Evolutionary conservation across 768 basidiomycete genomes (phyloP).

Genomic region (Strobilomyces dryophilus): DNA sequence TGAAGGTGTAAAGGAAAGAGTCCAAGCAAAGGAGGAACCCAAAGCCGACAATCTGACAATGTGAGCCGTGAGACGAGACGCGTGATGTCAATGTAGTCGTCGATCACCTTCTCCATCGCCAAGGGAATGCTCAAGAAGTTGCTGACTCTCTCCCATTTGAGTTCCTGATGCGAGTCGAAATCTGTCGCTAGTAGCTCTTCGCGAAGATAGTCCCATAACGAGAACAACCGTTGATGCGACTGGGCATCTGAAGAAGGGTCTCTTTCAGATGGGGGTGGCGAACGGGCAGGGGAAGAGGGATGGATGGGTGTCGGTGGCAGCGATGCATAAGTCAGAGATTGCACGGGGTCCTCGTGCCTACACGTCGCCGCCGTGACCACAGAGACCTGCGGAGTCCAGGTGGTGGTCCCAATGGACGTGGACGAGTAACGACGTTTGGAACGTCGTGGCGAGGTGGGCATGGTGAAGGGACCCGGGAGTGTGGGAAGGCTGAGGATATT

Average conservation of each 20-base stretch:
- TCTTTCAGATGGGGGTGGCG: slow-evolving; percentile 22
- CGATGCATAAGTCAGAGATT: slow-evolving; percentile 61
- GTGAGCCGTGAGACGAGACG: slow-evolving; percentile 3
- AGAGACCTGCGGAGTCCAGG: slow-evolving; percentile 22
- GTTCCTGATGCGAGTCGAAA: slow-evolving; percentile 89
- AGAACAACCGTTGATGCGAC: slow-evolving; percentile 52
- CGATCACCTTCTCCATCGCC: slow-evolving; percentile 87
- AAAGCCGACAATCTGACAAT: slow-evolving; percentile 76
- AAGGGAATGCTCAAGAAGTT: slow-evolving; percentile 92
- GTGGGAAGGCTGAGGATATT: slow-evolving; percentile 16
- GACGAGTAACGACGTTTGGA: slow-evolving; percentile 32
- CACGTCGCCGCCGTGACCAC: slow-evolving; percentile 10
- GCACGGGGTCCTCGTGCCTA: slow-evolving; percentile 14
- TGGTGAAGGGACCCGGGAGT: slow-evolving; percentile 4
- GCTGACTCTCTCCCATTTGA: slow-evolving; percentile 94
- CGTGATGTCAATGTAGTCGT: not conserved
- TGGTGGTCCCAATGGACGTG: slow-evolving; percentile 19
- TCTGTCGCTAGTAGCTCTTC: slow-evolving; percentile 91
- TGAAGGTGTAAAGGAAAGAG: slow-evolving; percentile 97
- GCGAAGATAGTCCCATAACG: slow-evolving; percentile 87
- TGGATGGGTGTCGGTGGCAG: slow-evolving; percentile 70
- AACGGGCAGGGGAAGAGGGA: slow-evolving; percentile 36
- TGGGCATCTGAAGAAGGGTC: slow-evolving; percentile 13
- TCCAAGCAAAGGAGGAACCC: slow-evolving; percentile 93
- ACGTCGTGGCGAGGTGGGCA: slow-evolving; percentile 33